Evolutionary conservation across 1,139 yeast genomes (phyloP).

Genomic region (Candida dubliniensis): DNA sequence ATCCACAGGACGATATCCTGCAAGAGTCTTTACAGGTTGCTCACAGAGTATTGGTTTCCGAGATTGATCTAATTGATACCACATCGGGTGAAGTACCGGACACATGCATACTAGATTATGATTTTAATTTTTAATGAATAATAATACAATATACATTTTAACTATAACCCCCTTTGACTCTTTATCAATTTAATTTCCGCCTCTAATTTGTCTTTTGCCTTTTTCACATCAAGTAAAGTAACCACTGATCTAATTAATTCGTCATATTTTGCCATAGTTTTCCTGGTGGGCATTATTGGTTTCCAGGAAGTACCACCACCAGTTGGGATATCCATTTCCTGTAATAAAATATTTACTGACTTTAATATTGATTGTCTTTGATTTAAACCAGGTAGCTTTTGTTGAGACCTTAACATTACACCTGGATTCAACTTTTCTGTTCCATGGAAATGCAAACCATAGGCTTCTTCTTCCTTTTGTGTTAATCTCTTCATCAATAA

Average conservation of each 20-base stretch:
- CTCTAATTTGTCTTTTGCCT: slow-evolving; percentile 82
- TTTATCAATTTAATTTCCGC: slow-evolving; percentile 70
- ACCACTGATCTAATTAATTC: slow-evolving; percentile 71
- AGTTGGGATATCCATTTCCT: slow-evolving; percentile 76
- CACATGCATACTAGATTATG: slow-evolving; percentile 1
- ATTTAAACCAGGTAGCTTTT: slow-evolving; percentile 45
- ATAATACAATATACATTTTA: slow-evolving; percentile 1
- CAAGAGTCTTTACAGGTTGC: slow-evolving; percentile 2
- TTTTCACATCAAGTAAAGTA: slow-evolving; percentile 77
- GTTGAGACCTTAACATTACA: slow-evolving; percentile 74
- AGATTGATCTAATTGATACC: background rate
- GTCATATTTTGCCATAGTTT: slow-evolving; percentile 78
- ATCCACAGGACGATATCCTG: background rate
- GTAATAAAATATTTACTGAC: slow-evolving; percentile 69
- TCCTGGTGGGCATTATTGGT: slow-evolving; percentile 88
- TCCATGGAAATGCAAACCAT: slow-evolving; percentile 79
- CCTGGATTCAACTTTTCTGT: slow-evolving; percentile 75
- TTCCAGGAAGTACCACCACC: slow-evolving; percentile 54
- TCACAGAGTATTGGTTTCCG: slow-evolving; percentile 2
- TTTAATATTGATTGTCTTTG: slow-evolving; percentile 65
- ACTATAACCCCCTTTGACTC: slow-evolving; percentile 43
- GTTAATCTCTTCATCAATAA: slow-evolving; percentile 58
- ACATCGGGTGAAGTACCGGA: background rate
- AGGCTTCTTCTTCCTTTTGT: slow-evolving; percentile 78
- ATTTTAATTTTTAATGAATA: slow-evolving; percentile 1